phyloP scores from a whole-genome alignment of 2,329 filamentous ascomycete species.

The Calonectria fujianensis region DNA sequence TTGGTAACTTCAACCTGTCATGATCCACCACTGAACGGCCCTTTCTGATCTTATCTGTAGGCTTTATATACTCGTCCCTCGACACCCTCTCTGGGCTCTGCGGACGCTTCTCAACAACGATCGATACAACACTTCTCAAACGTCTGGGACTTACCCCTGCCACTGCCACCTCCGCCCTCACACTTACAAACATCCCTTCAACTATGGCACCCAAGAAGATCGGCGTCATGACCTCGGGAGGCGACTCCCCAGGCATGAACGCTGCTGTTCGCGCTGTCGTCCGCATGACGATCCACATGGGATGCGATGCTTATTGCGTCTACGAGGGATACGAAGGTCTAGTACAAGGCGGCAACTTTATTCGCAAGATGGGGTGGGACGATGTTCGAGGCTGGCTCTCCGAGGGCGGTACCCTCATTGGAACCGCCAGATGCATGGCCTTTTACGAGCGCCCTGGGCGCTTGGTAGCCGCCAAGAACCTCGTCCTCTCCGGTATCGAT shows the following conservation, averaged over 20 bases:
- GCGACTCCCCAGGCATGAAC: slow-evolving; percentile 97
- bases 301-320: slow-evolving; percentile 86
- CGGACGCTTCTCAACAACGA: slow-evolving; percentile 3
- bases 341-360: slow-evolving; percentile 91
- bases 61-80: slow-evolving; percentile 1
- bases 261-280: slow-evolving; percentile 92
- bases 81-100: background rate
- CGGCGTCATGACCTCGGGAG: slow-evolving; percentile 94
- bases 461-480: slow-evolving; percentile 91
- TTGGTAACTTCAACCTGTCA: slow-evolving; percentile 1
- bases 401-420: slow-evolving; percentile 96
- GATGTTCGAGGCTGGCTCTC: slow-evolving; percentile 96
- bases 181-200: slow-evolving; percentile 36
- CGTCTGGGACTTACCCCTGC: slow-evolving; percentile 23
- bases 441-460: slow-evolving; percentile 94
- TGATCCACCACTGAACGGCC: background rate
- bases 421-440: slow-evolving; percentile 92
- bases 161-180: slow-evolving; percentile 39
- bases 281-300: slow-evolving; percentile 90
- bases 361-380: slow-evolving; percentile 91
- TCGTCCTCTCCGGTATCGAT: slow-evolving; percentile 94
- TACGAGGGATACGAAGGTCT: slow-evolving; percentile 98
- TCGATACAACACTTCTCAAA: slow-evolving; percentile 4
- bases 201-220: slow-evolving; percentile 78
- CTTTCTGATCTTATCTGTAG: background rate